Conservation (phyloP, 116 monocot species). For the Thalassia testudinum region DNA sequence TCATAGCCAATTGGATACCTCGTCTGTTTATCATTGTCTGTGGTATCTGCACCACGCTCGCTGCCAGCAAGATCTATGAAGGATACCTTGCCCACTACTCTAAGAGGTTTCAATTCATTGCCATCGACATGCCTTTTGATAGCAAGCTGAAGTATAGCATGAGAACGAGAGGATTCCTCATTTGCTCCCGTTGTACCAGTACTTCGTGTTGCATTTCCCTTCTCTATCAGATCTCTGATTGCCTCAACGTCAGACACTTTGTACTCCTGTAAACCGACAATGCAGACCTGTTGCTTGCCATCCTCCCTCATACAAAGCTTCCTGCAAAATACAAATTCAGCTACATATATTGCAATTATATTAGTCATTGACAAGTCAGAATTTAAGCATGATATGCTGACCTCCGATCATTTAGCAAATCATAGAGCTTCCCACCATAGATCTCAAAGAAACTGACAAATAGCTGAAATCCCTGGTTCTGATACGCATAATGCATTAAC, state of each 20-base stretch:
- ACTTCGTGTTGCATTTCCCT: conserved; percentile 91
- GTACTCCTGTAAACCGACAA: conserved; percentile 90
- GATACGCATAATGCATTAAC: too few relatives aligned
- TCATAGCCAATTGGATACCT: conserved; percentile 30
- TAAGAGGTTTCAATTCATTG: conserved; percentile 58
- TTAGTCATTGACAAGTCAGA: too few relatives aligned
- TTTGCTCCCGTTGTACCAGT: conserved; percentile 97
- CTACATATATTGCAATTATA: conserved; percentile 18
- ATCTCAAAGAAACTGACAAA: conserved; percentile 87
- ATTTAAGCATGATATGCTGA: too few relatives aligned
- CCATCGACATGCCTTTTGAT: conserved; percentile 70
- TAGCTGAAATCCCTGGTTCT: conserved; percentile 86
- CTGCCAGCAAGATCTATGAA: conserved; percentile 99
- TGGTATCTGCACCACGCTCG: conserved; percentile 98
- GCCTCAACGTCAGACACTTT: conserved; percentile 65
- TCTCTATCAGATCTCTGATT: conserved; percentile 83
- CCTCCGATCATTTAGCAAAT: conserved; percentile 89
- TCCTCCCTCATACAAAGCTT: conserved; percentile 99
- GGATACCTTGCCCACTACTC: conserved; percentile 77
- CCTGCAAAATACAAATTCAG: too few relatives aligned
- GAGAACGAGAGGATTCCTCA: conserved; percentile 98
- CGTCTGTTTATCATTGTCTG: conserved; percentile 97
- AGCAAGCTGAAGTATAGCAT: conserved; percentile 99
- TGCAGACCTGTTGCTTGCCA: conserved; percentile 97
- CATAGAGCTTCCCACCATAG: conserved; percentile 95